Conservation (phyloP, 2,329 filamentous ascomycete genomes). For the Amauroascus verrucosus region DNA sequence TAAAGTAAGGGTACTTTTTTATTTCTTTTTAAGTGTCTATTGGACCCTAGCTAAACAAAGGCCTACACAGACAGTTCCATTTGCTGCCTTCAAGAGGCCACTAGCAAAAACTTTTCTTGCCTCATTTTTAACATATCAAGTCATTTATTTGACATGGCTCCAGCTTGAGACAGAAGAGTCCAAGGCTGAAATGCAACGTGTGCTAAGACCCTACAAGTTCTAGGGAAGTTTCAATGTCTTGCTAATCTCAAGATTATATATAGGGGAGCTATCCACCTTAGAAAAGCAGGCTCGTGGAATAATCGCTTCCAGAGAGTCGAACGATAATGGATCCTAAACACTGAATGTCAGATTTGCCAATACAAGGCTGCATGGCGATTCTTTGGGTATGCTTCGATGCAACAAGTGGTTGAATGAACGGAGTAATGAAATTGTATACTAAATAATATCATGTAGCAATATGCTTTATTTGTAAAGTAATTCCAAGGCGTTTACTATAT, state of each 20-base stretch:
- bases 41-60: neutral
- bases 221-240: neutral
- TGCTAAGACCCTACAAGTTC: slow-evolving; percentile 10
- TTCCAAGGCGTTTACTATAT: neutral
- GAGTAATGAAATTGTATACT: neutral
- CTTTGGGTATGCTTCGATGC: neutral
- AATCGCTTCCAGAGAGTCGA: slow-evolving; percentile 21
- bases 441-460: neutral
- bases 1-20: neutral
- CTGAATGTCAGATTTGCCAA: neutral
- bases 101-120: slow-evolving; percentile 41
- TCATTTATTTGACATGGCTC: slow-evolving; percentile 40
- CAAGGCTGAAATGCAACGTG: slow-evolving; percentile 35
- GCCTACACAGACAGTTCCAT: slow-evolving; percentile 18
- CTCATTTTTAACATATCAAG: slow-evolving; percentile 41
- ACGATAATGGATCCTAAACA: slow-evolving; percentile 9
- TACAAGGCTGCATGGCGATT: too few species aligned
- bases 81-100: slow-evolving; percentile 33
- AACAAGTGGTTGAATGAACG: neutral
- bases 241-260: neutral
- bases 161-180: slow-evolving; percentile 39
- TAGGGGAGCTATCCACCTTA: slow-evolving; percentile 12
- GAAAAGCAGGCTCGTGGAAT: slow-evolving; percentile 16
- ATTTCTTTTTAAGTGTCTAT: neutral
- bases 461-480: neutral